These are phyloP conservation scores for Fulvia fulva DNA, from an alignment of 2,329 filamentous ascomycete species.

Conservation along the genomic window DNA sequence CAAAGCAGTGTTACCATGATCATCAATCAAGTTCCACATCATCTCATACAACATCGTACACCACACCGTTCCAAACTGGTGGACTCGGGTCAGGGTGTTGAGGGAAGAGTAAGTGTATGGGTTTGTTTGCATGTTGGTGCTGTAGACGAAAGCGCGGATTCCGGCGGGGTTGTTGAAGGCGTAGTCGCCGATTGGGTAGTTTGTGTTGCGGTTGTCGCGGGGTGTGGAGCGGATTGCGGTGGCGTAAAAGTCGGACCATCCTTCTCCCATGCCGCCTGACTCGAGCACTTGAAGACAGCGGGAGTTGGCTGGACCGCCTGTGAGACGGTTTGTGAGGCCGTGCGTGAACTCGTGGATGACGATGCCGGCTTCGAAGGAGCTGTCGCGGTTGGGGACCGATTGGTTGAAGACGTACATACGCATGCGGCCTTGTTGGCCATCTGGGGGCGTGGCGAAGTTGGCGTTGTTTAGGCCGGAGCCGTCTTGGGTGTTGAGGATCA, in stretches of 20 bases:
- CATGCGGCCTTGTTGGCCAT: constrained; percentile 53
- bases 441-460: constrained; percentile 53
- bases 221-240: constrained; percentile 48
- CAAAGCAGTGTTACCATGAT: constrained; percentile 49
- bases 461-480: constrained; percentile 55
- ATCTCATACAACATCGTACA: constrained; percentile 54
- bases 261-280: constrained; percentile 56
- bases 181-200: constrained; percentile 53
- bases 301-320: constrained; percentile 54
- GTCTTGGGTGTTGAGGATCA: constrained; percentile 57
- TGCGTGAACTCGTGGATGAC: constrained; percentile 57
- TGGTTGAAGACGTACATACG: constrained; percentile 56
- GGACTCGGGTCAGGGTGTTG: constrained; percentile 41
- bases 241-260: constrained; percentile 56
- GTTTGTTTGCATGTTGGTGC: constrained; percentile 48
- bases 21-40: constrained; percentile 56
- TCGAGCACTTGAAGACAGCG: constrained; percentile 48
- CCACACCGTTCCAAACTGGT: constrained; percentile 52
- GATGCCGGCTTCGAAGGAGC: constrained; percentile 57
- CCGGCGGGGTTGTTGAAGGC: constrained; percentile 42
- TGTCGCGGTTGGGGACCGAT: constrained; percentile 50
- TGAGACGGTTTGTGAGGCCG: constrained; percentile 54
- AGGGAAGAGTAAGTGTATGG: constrained; percentile 48
- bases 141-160: constrained; percentile 51
- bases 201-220: constrained; percentile 42